These are phyloP conservation scores for Trichophyton equinum DNA, from an alignment of 2,329 filamentous ascomycete genomes.

Conservation along the genomic window DNA sequence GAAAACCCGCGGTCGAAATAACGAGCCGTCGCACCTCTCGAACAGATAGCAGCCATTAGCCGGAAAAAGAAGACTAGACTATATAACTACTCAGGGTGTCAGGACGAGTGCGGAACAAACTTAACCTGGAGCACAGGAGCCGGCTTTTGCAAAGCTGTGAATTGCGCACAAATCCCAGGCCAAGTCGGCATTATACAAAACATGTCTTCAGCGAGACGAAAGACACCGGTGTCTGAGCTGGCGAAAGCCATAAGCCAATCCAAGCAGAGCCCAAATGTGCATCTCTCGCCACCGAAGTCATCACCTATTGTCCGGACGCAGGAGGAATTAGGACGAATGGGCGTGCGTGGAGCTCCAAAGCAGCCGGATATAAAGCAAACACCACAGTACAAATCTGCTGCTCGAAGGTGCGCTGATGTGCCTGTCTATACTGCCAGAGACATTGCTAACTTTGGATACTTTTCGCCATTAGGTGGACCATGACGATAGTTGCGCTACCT, in stretches of 20 bases:
- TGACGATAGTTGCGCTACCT: slow-evolving; percentile 19
- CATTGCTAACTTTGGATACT: not conserved
- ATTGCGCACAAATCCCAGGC: not conserved
- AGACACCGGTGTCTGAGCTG: not conserved
- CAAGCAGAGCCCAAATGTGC: not conserved
- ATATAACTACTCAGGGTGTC: too few relatives aligned
- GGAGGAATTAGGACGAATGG: not conserved
- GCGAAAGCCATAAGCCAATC: slow-evolving; percentile 1
- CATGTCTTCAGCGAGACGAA: not conserved
- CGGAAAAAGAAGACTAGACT: too few relatives aligned
- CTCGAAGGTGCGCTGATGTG: slow-evolving; percentile 23
- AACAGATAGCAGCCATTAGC: too few relatives aligned
- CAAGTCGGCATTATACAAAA: not conserved
- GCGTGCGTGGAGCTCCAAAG: not conserved
- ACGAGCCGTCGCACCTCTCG: too few relatives aligned
- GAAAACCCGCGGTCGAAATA: too few relatives aligned
- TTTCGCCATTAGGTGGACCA: slow-evolving; percentile 15
- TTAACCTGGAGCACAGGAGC: not conserved
- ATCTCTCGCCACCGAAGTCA: not conserved
- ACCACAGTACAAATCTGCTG: slow-evolving; percentile 30
- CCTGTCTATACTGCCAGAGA: not conserved
- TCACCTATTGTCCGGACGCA: not conserved
- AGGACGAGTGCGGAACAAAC: not conserved
- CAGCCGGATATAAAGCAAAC: slow-evolving; percentile 27
- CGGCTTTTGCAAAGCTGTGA: not conserved